Evolutionary conservation across 2,329 filamentous ascomycete species (phyloP).

Genomic region (Venturiaceae sp.): DNA sequence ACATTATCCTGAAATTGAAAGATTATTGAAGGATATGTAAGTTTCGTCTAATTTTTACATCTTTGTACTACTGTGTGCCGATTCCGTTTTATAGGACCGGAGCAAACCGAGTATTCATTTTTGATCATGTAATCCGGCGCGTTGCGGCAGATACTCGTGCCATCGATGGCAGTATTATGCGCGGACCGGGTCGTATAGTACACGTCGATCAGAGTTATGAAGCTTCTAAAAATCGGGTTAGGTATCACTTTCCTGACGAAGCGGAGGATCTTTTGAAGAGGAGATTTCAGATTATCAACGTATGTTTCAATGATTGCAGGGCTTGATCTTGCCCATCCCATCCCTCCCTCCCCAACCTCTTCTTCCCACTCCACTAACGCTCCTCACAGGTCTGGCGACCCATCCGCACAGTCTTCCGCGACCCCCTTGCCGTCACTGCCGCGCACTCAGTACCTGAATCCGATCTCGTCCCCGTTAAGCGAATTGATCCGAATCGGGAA

Average conservation of each 20-base stretch:
- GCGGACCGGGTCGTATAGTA: background rate
- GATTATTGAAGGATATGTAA: conserved; percentile 8
- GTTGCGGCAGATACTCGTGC: background rate
- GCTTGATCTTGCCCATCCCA: too few species aligned
- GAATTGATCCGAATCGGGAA: conserved; percentile 44
- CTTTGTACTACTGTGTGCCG: background rate
- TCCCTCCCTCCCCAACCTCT: too few species aligned
- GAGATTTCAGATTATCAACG: conserved; percentile 8
- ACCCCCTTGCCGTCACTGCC: conserved; percentile 46
- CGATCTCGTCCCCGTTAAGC: conserved; percentile 38
- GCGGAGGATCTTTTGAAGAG: conserved; percentile 5
- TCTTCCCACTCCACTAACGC: too few species aligned
- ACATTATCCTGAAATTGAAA: conserved; percentile 8
- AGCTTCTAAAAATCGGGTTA: background rate
- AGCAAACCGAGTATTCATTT: background rate
- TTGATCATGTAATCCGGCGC: conserved; percentile 3
- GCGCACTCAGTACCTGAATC: conserved; percentile 39
- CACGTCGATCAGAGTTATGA: conserved; percentile 4
- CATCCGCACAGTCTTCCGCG: conserved; percentile 40
- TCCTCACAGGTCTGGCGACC: conserved; percentile 37
- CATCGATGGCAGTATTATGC: background rate
- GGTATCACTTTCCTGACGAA: conserved; percentile 4
- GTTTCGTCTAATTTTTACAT: background rate
- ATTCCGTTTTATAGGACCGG: background rate
- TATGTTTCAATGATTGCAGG: background rate